Evolutionary conservation across 371 early-diverging fungal genomes (phyloP).

Genomic region (Massospora cicadina): DNA sequence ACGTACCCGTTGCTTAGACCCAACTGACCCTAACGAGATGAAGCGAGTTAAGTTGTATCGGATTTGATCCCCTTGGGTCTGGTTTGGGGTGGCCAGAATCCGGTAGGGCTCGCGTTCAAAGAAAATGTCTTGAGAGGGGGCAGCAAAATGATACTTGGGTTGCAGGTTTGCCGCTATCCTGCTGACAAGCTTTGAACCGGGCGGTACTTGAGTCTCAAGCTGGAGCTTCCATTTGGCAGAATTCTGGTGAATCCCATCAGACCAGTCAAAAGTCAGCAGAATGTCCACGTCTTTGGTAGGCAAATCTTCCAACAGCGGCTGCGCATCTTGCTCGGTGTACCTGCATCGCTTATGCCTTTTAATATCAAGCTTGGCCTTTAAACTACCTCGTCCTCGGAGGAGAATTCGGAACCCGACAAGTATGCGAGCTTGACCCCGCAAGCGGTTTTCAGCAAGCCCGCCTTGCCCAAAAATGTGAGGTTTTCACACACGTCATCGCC

Average conservation of each 20-base stretch:
- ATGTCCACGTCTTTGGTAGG: constrained; percentile 28
- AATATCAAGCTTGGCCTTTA: background rate
- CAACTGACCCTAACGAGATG: constrained; percentile 3
- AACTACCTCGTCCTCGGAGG: background rate
- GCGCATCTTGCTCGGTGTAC: background rate
- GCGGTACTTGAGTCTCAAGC: constrained; percentile 25
- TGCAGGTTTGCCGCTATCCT: constrained; percentile 15
- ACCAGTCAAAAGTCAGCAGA: constrained; percentile 64
- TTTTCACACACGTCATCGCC: background rate
- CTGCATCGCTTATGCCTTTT: background rate
- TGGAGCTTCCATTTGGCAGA: constrained; percentile 13
- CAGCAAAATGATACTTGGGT: constrained; percentile 79
- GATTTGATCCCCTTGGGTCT: constrained; percentile 30
- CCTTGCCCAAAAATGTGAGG: constrained; percentile 5
- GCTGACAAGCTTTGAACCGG: constrained; percentile 21
- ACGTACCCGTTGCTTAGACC: background rate
- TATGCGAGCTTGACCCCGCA: constrained; percentile 1
- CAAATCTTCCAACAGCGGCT: background rate
- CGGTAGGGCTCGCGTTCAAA: constrained; percentile 65
- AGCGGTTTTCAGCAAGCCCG: background rate
- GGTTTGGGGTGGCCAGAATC: background rate
- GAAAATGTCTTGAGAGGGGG: constrained; percentile 32
- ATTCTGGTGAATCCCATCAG: constrained; percentile 24
- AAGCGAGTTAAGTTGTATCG: constrained; percentile 10
- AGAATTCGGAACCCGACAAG: no score